Evolutionary conservation across 352 stramenopile genomes (phyloP).

Genomic region (Globisporangium viniferum): DNA sequence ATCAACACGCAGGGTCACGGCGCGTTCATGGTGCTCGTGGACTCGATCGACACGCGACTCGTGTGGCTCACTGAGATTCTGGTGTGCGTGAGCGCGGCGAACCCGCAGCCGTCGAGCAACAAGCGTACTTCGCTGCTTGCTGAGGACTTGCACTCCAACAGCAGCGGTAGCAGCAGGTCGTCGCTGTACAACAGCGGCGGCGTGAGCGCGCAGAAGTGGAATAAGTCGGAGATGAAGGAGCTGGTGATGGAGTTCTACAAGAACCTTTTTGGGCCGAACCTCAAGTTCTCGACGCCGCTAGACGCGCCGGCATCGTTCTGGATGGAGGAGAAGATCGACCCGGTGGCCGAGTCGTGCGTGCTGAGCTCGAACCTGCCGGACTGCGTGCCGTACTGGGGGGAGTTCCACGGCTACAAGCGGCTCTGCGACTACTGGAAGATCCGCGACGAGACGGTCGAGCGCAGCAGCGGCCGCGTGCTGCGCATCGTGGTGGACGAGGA

Average conservation of each 20-base stretch:
- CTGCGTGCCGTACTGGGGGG: conserved; percentile 84
- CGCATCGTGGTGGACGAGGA: conserved; percentile 83
- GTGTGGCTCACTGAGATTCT: conserved; percentile 82
- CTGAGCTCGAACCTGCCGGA: conserved; percentile 84
- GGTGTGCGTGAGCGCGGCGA: conserved; percentile 52
- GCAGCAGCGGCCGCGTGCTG: conserved; percentile 75
- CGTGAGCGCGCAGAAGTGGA: conserved; percentile 38
- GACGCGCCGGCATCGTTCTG: conserved; percentile 76
- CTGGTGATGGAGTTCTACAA: conserved; percentile 77
- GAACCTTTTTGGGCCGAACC: conserved; percentile 69
- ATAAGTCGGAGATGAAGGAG: conserved; percentile 72
- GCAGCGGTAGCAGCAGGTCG: conserved; percentile 20
- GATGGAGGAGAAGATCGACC: conserved; percentile 84
- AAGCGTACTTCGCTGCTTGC: conserved; percentile 58
- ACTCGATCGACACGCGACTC: conserved; percentile 81
- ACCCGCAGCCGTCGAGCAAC: conserved; percentile 31
- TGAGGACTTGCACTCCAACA: conserved; percentile 24
- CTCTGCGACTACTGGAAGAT: conserved; percentile 88
- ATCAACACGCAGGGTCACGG: conserved; percentile 86
- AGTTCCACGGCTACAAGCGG: conserved; percentile 87
- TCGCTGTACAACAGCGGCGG: conserved; percentile 14
- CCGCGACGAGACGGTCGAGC: conserved; percentile 82
- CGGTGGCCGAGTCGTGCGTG: conserved; percentile 63
- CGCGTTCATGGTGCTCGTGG: conserved; percentile 80
- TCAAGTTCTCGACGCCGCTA: conserved; percentile 79